These are phyloP conservation scores for Albophoma yamanashiensis DNA, from an alignment of 2,329 filamentous ascomycete species.

Conservation along the genomic window DNA sequence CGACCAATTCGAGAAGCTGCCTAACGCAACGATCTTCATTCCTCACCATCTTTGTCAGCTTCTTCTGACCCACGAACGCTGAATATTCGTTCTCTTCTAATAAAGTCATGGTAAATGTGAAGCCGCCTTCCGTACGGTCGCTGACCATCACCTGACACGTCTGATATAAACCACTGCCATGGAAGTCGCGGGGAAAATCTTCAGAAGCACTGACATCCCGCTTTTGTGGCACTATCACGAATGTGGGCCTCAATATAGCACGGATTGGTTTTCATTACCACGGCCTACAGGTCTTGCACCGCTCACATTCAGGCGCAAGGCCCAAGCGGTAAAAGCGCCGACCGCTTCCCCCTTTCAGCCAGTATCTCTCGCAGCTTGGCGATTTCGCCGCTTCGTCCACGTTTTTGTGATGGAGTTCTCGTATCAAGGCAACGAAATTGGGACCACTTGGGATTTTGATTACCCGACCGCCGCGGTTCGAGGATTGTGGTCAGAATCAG, in stretches of 20 bases:
- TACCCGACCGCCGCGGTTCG: neutral
- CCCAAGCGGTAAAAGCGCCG: neutral
- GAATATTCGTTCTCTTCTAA: conserved; percentile 79
- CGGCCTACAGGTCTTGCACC: conserved; percentile 51
- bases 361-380: neutral
- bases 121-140: neutral
- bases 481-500: neutral
- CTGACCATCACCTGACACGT: neutral
- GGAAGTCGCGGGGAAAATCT: conserved; percentile 55
- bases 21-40: conserved; percentile 48
- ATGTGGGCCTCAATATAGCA: conserved; percentile 51
- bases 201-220: conserved; percentile 47
- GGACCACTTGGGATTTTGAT: neutral
- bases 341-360: neutral
- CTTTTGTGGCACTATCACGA: conserved; percentile 58
- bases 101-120: conserved; percentile 46
- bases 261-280: conserved; percentile 59
- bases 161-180: conserved; percentile 49
- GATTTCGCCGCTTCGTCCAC: too few relatives aligned
- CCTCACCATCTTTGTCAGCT: conserved; percentile 54
- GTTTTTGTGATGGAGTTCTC: neutral
- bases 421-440: neutral
- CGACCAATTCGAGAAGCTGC: conserved; percentile 59
- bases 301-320: conserved; percentile 60
- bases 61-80: conserved; percentile 54